Evolutionary conservation across 768 basidiomycete genomes (phyloP).

Genomic region (Pleurotus tuber-regium): DNA sequence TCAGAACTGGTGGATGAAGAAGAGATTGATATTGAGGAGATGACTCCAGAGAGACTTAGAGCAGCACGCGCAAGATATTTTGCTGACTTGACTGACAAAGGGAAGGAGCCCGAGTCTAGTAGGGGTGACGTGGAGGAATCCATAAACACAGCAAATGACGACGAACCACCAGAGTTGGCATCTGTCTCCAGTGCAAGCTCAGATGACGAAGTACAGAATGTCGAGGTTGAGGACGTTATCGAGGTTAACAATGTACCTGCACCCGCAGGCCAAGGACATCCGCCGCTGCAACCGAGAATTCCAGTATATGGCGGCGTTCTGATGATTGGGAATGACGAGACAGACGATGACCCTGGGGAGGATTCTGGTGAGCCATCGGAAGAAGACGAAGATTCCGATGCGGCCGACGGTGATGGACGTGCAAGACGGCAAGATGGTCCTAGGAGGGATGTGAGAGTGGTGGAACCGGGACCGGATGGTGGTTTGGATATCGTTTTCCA

Average conservation of each 20-base stretch:
- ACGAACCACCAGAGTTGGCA: background rate
- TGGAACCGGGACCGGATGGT: conserved; percentile 14
- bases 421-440: conserved; percentile 36
- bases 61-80: conserved; percentile 6
- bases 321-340: conserved; percentile 8
- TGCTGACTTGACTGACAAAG: background rate
- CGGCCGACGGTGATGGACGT: conserved; percentile 33
- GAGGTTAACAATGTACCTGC: background rate
- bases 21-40: conserved; percentile 2
- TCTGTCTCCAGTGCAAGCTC: background rate
- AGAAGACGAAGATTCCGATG: conserved; percentile 41
- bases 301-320: conserved; percentile 5
- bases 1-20: conserved; percentile 5
- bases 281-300: background rate
- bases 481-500: conserved; percentile 15
- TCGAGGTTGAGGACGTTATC: conserved; percentile 10
- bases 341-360: conserved; percentile 21
- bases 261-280: background rate
- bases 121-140: background rate
- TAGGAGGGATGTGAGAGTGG: conserved; percentile 22
- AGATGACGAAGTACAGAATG: background rate
- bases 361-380: too few relatives aligned
- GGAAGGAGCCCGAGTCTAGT: background rate
- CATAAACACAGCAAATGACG: background rate
- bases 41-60: conserved; percentile 2